phyloP scores from a whole-genome alignment of 1,284 basidiomycete genomes.

The Cryptococcus maquisensis region DNA sequence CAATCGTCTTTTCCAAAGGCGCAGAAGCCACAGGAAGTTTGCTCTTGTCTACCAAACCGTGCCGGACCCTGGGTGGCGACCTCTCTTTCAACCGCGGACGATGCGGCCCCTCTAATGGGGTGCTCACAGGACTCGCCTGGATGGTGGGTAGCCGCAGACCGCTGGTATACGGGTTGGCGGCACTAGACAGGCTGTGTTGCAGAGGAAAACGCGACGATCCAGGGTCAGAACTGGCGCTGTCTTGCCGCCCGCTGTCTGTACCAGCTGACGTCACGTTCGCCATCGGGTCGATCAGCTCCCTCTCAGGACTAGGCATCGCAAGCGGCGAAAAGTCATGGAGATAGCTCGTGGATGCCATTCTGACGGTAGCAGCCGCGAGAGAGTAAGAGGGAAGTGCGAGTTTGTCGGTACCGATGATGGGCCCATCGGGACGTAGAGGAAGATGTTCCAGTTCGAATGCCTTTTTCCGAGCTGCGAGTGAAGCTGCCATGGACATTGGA shows the following conservation, averaged over 20 bases:
- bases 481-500: constrained; percentile 15
- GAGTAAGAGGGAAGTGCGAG: constrained; percentile 33
- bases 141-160: constrained; percentile 34
- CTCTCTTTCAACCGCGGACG: constrained; percentile 10
- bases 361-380: constrained; percentile 72
- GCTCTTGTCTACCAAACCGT: constrained; percentile 13
- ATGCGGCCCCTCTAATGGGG: constrained; percentile 28
- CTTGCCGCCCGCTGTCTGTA: constrained; percentile 25
- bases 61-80: constrained; percentile 4
- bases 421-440: not conserved
- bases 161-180: constrained; percentile 5
- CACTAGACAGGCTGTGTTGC: constrained; percentile 33
- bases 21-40: constrained; percentile 40
- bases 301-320: constrained; percentile 76
- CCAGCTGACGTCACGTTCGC: constrained; percentile 52
- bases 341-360: constrained; percentile 59
- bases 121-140: constrained; percentile 37
- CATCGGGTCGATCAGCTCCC: constrained; percentile 80
- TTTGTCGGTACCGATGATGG: constrained; percentile 20
- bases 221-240: constrained; percentile 35
- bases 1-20: constrained; percentile 32
- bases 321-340: constrained; percentile 55
- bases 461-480: constrained; percentile 18
- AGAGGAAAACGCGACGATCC: constrained; percentile 25
- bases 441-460: constrained; percentile 28